These are phyloP conservation scores for Amphibolis antarctica DNA, from an alignment of 106 monocot species.

Conservation along the genomic window DNA sequence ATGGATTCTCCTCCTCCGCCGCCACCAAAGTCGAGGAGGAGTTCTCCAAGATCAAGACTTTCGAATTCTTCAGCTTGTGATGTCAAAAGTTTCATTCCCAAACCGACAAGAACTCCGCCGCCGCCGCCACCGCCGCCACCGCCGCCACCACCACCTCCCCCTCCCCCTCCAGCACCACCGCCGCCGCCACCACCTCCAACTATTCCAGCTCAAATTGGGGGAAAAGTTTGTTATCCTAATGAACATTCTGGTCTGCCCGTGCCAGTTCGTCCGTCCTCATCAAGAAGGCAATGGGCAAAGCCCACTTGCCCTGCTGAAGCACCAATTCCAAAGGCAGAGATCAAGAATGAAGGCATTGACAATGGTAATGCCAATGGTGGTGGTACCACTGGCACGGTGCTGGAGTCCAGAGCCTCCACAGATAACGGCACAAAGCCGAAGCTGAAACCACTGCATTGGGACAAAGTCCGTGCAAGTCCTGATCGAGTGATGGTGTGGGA, in stretches of 20 bases:
- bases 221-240: background rate
- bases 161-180: conserved; percentile 8
- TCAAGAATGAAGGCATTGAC: background rate
- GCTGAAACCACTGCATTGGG: conserved; percentile 37
- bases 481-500: conserved; percentile 42
- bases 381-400: background rate
- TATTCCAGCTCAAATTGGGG: background rate
- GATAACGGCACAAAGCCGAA: conserved; percentile 13
- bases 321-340: conserved; percentile 1
- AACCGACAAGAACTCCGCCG: conserved; percentile 6
- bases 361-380: background rate
- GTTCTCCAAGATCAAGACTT: conserved; percentile 19
- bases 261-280: conserved; percentile 11
- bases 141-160: background rate
- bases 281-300: conserved; percentile 21
- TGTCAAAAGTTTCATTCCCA: conserved; percentile 13
- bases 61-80: conserved; percentile 12
- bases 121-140: conserved; percentile 9
- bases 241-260: background rate
- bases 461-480: conserved; percentile 28
- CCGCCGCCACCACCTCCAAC: background rate
- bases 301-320: conserved; percentile 12
- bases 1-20: background rate
- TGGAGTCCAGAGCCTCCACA: background rate
- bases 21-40: conserved; percentile 14